Conservation (phyloP, 2,329 filamentous ascomycete species). For the Colletotrichum tabaci region DNA sequence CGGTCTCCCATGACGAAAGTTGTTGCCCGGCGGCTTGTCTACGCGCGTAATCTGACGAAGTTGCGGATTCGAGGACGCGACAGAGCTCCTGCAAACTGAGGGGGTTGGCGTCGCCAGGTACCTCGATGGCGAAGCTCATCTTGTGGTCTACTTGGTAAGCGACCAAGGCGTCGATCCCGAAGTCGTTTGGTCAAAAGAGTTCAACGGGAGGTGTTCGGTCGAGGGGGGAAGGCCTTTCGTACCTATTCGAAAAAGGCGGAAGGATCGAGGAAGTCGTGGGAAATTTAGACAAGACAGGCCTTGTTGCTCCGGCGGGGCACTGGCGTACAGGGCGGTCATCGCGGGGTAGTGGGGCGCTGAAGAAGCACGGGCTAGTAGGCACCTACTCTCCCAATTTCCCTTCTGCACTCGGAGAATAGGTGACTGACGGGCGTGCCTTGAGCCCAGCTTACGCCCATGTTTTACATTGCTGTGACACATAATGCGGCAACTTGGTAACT, state of each 20-base stretch:
- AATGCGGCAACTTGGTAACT: background rate
- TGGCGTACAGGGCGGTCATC: slow-evolving; percentile 29
- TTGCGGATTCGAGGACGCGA: slow-evolving; percentile 74
- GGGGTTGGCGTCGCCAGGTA: slow-evolving; percentile 85
- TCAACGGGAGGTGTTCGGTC: background rate
- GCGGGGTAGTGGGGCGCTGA: slow-evolving; percentile 42
- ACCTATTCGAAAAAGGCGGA: slow-evolving; percentile 19
- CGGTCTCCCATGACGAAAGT: slow-evolving; percentile 79
- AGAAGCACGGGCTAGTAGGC: slow-evolving; percentile 8
- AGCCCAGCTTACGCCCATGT: background rate
- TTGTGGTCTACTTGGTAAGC: slow-evolving; percentile 41
- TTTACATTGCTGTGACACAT: background rate
- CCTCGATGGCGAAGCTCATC: slow-evolving; percentile 83
- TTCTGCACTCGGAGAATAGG: background rate
- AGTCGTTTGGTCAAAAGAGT: slow-evolving; percentile 23
- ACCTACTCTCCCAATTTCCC: background rate
- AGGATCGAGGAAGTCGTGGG: slow-evolving; percentile 29
- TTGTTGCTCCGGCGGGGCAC: slow-evolving; percentile 39
- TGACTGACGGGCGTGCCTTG: background rate
- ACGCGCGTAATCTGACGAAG: slow-evolving; percentile 73
- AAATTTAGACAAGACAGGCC: slow-evolving; percentile 34
- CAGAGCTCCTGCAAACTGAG: slow-evolving; percentile 75
- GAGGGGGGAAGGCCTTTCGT: slow-evolving; percentile 7
- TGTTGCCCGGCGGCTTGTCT: slow-evolving; percentile 80
- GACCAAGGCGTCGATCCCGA: slow-evolving; percentile 33